Conservation (phyloP, 1,139 yeast genomes). For the Sugiyamaella xylanicola region DNA sequence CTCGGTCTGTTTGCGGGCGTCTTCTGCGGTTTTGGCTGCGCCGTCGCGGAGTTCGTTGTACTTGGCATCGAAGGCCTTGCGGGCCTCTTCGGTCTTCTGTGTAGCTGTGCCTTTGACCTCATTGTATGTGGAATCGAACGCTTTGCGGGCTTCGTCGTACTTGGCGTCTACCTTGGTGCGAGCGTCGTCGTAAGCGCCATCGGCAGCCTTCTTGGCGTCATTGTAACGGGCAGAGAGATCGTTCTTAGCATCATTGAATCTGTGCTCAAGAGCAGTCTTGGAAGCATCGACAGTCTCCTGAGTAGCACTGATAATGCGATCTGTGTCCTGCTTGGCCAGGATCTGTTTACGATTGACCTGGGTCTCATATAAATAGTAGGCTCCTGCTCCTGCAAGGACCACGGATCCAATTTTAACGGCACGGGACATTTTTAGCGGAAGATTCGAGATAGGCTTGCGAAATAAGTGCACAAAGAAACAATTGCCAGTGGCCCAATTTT, state of each 20-base stretch:
- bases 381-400: slow-evolving; percentile 47
- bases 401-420: slow-evolving; percentile 25
- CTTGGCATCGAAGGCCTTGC: slow-evolving; percentile 8
- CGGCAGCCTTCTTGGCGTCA: slow-evolving; percentile 19
- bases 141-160: slow-evolving; percentile 8
- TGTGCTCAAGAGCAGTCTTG: slow-evolving; percentile 1
- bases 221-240: slow-evolving; percentile 14
- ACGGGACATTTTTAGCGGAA: slow-evolving; percentile 17
- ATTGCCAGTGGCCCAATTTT: not conserved
- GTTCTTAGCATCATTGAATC: slow-evolving; percentile 1
- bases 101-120: slow-evolving; percentile 8
- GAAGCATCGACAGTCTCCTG: slow-evolving; percentile 3
- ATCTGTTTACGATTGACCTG: slow-evolving; percentile 38
- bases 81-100: not conserved
- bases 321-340: slow-evolving; percentile 34
- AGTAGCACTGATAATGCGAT: slow-evolving; percentile 24
- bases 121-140: slow-evolving; percentile 9
- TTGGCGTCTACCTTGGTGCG: slow-evolving; percentile 12
- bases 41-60: slow-evolving; percentile 1
- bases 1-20: slow-evolving; percentile 22
- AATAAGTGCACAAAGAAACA: not conserved
- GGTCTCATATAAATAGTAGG: slow-evolving; percentile 44
- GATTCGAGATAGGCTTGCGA: no score
- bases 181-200: slow-evolving; percentile 16
- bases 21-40: slow-evolving; percentile 7